phyloP scores from a whole-genome alignment of 495 filamentous ascomycete genomes.

The Penicillium robsamsonii region DNA sequence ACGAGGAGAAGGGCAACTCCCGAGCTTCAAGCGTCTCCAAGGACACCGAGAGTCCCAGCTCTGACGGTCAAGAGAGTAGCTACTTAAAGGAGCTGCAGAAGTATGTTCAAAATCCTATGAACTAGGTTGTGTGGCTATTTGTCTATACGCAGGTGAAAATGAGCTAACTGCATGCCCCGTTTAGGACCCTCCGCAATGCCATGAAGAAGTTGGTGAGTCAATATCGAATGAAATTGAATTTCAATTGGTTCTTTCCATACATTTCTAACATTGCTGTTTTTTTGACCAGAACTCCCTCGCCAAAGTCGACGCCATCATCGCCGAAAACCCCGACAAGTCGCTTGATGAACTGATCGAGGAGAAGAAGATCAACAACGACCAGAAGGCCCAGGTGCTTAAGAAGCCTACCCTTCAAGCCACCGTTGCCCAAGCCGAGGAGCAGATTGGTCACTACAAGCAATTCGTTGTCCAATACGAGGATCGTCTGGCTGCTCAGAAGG shows the following conservation, averaged over 20 bases:
- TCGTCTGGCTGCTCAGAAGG: conserved; percentile 65
- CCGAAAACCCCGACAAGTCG: conserved; percentile 68
- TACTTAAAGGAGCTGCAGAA: conserved; percentile 86
- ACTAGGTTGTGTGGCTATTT: background rate
- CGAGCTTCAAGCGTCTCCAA: conserved; percentile 33
- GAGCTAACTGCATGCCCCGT: conserved; percentile 15
- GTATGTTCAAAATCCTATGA: conserved; percentile 45
- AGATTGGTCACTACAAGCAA: conserved; percentile 79
- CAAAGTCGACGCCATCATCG: conserved; percentile 75
- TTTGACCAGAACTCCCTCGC: conserved; percentile 62
- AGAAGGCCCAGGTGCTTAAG: conserved; percentile 83
- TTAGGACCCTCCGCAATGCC: conserved; percentile 78
- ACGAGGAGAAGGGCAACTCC: conserved; percentile 33
- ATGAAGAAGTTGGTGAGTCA: conserved; percentile 80
- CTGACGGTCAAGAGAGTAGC: conserved; percentile 63
- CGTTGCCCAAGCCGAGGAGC: conserved; percentile 74
- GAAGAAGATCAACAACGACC: conserved; percentile 89
- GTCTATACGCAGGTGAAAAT: background rate
- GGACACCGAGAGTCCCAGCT: conserved; percentile 37
- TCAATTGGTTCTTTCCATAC: background rate
- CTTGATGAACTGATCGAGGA: conserved; percentile 79
- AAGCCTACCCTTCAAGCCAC: conserved; percentile 81
- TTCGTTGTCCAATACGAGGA: conserved; percentile 75
- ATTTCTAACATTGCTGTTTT: conserved; percentile 9
- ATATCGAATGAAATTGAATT: background rate